A percentile compares a stretch with the other conserved stretches of the same genome.
These are phyloP conservation scores for Trichoderma asperellum DNA, from an alignment of 2,329 filamentous ascomycete species.

Conservation along the genomic window DNA sequence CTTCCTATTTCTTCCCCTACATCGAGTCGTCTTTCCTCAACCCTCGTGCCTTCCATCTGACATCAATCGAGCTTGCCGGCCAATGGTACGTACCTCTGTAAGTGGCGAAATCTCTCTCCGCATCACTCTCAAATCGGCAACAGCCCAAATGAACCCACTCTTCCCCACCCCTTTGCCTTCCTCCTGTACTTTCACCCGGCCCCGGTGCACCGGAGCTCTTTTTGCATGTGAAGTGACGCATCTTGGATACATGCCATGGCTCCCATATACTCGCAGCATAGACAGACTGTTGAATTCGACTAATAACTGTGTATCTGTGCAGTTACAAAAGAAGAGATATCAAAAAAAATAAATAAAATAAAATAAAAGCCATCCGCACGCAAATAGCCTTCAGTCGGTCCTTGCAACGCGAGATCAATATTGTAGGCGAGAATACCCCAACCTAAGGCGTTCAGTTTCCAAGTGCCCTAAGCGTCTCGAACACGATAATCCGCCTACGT, in stretches of 20 bases:
- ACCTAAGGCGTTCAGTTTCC: background rate
- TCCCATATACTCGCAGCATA: background rate
- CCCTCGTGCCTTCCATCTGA: background rate
- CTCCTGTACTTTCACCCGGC: background rate
- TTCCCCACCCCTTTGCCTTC: conserved; percentile 13
- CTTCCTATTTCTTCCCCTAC: background rate
- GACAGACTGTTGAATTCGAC: background rate
- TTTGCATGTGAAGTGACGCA: conserved; percentile 28
- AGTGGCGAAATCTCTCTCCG: conserved; percentile 11
- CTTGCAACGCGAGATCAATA: background rate
- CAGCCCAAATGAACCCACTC: conserved; percentile 1
- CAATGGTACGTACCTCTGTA: conserved; percentile 2
- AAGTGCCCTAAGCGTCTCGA: background rate
- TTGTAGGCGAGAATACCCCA: too few species aligned
- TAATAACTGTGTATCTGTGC: background rate
- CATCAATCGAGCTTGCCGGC: background rate
- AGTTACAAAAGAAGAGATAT: too few species aligned
- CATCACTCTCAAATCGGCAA: conserved; percentile 23
- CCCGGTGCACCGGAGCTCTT: conserved; percentile 26
- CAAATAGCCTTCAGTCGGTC: background rate
- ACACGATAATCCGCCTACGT: background rate
- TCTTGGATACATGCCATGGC: background rate
- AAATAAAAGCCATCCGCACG: background rate
- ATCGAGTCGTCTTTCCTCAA: background rate
- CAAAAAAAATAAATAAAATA: too few species aligned